A percentile compares a stretch with the other conserved stretches of the same genome.
Evolutionary conservation across 257 asterid species (phyloP).

Genomic region (Hygrophila difformis): DNA sequence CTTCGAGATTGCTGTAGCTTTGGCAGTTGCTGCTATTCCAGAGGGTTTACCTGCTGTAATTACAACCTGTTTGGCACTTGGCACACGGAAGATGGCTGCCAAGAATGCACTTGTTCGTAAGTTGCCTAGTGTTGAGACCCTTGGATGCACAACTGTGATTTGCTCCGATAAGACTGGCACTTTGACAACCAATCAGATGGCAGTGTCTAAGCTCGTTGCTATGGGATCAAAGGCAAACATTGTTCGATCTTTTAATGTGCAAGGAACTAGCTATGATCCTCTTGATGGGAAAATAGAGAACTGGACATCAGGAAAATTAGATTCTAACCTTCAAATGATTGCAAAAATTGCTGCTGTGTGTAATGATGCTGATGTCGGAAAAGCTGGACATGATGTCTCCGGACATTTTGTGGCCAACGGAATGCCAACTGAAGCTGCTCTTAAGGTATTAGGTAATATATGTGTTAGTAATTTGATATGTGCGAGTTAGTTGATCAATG

Average conservation of each 20-base stretch:
- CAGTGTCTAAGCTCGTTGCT: slow-evolving; percentile 80
- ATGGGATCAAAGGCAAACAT: slow-evolving; percentile 49
- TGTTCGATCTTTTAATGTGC: slow-evolving; percentile 64
- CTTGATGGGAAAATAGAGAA: slow-evolving; percentile 79
- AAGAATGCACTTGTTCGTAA: slow-evolving; percentile 98
- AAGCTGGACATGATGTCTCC: slow-evolving; percentile 48
- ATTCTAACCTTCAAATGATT: slow-evolving; percentile 77
- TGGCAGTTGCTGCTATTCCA: slow-evolving; percentile 99
- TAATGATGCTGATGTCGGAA: slow-evolving; percentile 88
- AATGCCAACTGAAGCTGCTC: slow-evolving; percentile 95
- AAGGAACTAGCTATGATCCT: slow-evolving; percentile 84
- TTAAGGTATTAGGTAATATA: slow-evolving; percentile 45
- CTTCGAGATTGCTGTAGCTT: slow-evolving; percentile 97
- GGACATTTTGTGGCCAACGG: slow-evolving; percentile 72
- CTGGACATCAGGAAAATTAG: slow-evolving; percentile 63
- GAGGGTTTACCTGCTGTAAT: slow-evolving; percentile 98
- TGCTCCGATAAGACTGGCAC: slow-evolving; percentile 99
- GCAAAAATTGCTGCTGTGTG: slow-evolving; percentile 95
- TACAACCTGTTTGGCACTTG: slow-evolving; percentile 97
- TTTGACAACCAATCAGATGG: slow-evolving; percentile 97
- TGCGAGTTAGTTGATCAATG: no score
- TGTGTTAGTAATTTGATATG: neutral
- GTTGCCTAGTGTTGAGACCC: slow-evolving; percentile 99
- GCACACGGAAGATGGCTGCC: slow-evolving; percentile 99
- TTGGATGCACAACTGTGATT: slow-evolving; percentile 97